Conservation (phyloP, 1,139 yeast species). For the Taphrina pruni region DNA sequence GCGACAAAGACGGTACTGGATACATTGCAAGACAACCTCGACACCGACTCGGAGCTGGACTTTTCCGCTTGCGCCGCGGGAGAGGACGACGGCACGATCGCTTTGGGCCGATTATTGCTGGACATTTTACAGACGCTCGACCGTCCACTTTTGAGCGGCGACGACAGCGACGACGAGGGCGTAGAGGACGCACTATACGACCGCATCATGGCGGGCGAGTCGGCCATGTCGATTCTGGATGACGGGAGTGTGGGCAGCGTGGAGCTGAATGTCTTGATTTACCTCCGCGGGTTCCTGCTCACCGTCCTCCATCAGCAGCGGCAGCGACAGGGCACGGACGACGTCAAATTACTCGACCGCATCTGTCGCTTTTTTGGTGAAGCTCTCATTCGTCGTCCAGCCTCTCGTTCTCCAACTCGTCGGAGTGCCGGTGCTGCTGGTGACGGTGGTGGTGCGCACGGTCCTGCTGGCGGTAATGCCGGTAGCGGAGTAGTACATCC, state of each 20-base stretch:
- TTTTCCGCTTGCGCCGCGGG: background rate
- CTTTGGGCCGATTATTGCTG: slow-evolving; percentile 19
- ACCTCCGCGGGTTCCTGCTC: slow-evolving; percentile 31
- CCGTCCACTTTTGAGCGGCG: slow-evolving; percentile 18
- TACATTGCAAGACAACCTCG: slow-evolving; percentile 25
- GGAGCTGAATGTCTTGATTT: slow-evolving; percentile 35
- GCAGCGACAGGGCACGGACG: background rate
- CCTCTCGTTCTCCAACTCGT: too few species aligned
- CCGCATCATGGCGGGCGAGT: slow-evolving; percentile 19
- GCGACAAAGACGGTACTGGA: slow-evolving; percentile 12
- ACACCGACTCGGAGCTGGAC: slow-evolving; percentile 8
- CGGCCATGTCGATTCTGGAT: slow-evolving; percentile 33
- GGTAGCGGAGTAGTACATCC: background rate
- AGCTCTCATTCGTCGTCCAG: background rate
- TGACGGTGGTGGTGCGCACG: background rate
- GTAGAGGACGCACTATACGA: slow-evolving; percentile 9
- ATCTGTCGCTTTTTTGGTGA: slow-evolving; percentile 7
- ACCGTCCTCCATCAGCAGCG: background rate
- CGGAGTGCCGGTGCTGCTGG: too few species aligned
- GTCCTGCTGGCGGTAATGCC: background rate
- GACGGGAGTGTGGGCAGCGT: slow-evolving; percentile 29
- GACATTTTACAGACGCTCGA: slow-evolving; percentile 26
- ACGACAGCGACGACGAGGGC: background rate
- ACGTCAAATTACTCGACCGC: slow-evolving; percentile 9
- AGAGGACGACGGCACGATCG: background rate